Base-by-base conservation (phyloP, 306 rosid genomes). In the Carpinus viminea region DNA sequence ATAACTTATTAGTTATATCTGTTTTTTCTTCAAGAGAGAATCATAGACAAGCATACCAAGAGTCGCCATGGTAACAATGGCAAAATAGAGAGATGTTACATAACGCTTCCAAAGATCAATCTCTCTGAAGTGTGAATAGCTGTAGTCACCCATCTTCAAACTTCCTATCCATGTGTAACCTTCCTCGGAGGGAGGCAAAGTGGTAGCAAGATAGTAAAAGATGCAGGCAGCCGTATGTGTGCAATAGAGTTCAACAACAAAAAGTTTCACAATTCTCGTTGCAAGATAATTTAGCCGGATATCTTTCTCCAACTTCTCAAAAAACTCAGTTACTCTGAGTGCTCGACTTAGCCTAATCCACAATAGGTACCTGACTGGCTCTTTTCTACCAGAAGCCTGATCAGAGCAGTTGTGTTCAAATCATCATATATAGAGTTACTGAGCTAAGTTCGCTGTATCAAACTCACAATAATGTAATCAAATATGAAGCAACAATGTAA, bases 161-260 rank as follows among this genome's bases (percentile, higher is more conserved):
- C 90, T 87, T 68, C 95, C 95, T 52, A 91, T 91, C 95, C 95
- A 91, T 9, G 95, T 91, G 86, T 85, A 84, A 46, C 85, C 86
- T 76, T 91, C 92, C 15, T 86, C 34, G 0, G 89, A 72, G 1
- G 61, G 48, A 8, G 92, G 90, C 45, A 88, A 2, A 4, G 95
- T 91, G 51, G 92, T 91, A 5, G 95, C 95, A 7, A 91, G 91
- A 74, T 91, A 88, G 70, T 91, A 91, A 73, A 91, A 84, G 65
- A 88, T 80, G 83, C 92, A 91, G 2, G 95, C 92, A 53, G 95
- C 92, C 0, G 95, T 82, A 47, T 90, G 95, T 3, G 95, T 88
- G 85, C 92, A 78, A 54, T 90, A 90, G 50, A 88, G 85, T 75
- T 90, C 95, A 28, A 90, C 92, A 5, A 84, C 92, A 12, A 90